These are phyloP conservation scores for Gleditsia sinensis DNA, from an alignment of 306 rosid species.

Conservation along the genomic window DNA sequence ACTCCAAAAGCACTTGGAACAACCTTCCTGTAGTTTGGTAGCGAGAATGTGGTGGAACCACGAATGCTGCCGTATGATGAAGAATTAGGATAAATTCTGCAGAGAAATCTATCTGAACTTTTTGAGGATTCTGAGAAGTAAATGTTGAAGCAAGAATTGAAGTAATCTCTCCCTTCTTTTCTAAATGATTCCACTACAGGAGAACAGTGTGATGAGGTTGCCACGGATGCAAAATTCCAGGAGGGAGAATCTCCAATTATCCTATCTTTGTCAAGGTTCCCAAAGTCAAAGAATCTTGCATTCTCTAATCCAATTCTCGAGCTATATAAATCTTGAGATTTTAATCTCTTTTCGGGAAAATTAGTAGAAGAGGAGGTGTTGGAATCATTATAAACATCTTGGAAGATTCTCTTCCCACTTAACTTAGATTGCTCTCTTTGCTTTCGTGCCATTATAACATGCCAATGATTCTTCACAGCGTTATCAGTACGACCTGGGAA, in stretches of 20 bases:
- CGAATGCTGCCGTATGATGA: neutral
- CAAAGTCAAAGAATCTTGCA: constrained; percentile 50
- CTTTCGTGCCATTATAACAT: constrained; percentile 89
- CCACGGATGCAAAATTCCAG: constrained; percentile 63
- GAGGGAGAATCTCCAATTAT: constrained; percentile 31
- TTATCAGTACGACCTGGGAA: constrained; percentile 93
- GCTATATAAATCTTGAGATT: constrained; percentile 29
- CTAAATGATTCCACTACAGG: constrained; percentile 18
- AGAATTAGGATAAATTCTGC: constrained; percentile 42
- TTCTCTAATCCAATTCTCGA: constrained; percentile 36
- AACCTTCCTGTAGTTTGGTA: constrained; percentile 50
- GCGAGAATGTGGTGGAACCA: constrained; percentile 34
- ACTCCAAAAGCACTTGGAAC: constrained; percentile 48
- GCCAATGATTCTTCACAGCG: constrained; percentile 99
- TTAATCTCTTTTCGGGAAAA: constrained; percentile 33
- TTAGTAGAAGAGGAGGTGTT: constrained; percentile 11
- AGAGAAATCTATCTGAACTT: constrained; percentile 37
- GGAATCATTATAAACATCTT: constrained; percentile 41
- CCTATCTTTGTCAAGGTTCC: constrained; percentile 36
- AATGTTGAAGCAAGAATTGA: constrained; percentile 33
- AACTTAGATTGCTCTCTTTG: constrained; percentile 89
- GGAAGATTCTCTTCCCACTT: constrained; percentile 64
- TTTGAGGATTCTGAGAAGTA: constrained; percentile 44
- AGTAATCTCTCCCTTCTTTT: constrained; percentile 39
- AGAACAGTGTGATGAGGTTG: constrained; percentile 23